Conservation (phyloP, 2,329 filamentous ascomycete genomes). For the Coniochaeta sp. region DNA sequence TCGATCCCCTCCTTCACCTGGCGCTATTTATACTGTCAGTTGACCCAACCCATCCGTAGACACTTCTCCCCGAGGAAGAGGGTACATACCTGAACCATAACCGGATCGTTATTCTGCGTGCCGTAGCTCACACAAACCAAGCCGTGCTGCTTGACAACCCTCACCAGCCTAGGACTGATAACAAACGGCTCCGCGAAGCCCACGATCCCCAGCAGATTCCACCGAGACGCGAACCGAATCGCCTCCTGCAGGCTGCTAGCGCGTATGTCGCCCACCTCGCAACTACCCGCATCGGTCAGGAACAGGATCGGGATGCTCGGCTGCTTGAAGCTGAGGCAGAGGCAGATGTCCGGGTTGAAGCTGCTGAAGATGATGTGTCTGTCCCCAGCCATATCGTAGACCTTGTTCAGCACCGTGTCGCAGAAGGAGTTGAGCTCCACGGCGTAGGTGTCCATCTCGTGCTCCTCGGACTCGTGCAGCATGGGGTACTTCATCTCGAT, state of each 20-base stretch:
- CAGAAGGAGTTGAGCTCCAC: slow-evolving; percentile 96
- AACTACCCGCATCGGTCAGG: slow-evolving; percentile 81
- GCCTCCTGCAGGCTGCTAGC: slow-evolving; percentile 92
- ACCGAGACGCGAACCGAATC: slow-evolving; percentile 85
- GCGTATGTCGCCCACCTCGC: slow-evolving; percentile 75
- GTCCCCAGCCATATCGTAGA: slow-evolving; percentile 75
- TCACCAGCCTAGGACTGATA: slow-evolving; percentile 79
- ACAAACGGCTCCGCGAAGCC: slow-evolving; percentile 83
- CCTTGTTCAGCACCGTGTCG: slow-evolving; percentile 82
- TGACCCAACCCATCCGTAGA: background rate
- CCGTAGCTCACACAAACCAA: slow-evolving; percentile 95
- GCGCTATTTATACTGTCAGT: slow-evolving; percentile 36
- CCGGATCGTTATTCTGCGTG: slow-evolving; percentile 77
- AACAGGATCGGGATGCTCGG: slow-evolving; percentile 94
- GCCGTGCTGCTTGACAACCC: slow-evolving; percentile 88
- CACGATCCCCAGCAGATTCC: slow-evolving; percentile 91
- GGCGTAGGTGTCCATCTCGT: slow-evolving; percentile 94
- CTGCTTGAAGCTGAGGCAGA: slow-evolving; percentile 93
- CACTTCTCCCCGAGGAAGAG: background rate
- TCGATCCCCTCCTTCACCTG: slow-evolving; percentile 96
- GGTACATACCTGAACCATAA: slow-evolving; percentile 69
- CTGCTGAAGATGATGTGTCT: slow-evolving; percentile 96
- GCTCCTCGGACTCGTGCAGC: slow-evolving; percentile 89
- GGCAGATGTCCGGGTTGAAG: slow-evolving; percentile 95
- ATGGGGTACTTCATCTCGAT: slow-evolving; percentile 99